phyloP scores from a whole-genome alignment of 2,329 filamentous ascomycete genomes.

The Nemania serpens region DNA sequence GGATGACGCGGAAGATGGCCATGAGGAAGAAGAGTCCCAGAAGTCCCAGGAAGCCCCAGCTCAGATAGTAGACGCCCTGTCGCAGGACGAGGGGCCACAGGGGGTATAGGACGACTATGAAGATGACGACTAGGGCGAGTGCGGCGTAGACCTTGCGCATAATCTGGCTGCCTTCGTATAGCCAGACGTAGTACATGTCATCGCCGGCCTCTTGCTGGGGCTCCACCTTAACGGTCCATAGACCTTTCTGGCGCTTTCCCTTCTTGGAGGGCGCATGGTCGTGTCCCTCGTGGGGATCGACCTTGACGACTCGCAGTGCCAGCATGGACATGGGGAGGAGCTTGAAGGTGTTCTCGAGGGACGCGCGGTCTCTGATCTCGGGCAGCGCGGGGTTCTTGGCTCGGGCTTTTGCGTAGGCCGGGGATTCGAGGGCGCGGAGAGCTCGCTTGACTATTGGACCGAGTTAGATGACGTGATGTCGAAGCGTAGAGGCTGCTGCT shows the following conservation, averaged over 20 bases:
- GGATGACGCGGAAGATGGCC: constrained; percentile 93
- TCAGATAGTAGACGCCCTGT: constrained; percentile 95
- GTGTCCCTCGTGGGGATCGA: constrained; percentile 77
- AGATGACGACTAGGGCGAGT: constrained; percentile 80
- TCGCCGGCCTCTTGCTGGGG: constrained; percentile 89
- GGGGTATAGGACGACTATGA: constrained; percentile 91
- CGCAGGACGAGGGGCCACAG: constrained; percentile 92
- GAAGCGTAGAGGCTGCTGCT: constrained; percentile 23
- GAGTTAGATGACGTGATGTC: constrained; percentile 13
- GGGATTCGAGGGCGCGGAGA: constrained; percentile 84
- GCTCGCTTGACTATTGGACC: constrained; percentile 81
- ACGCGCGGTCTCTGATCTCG: constrained; percentile 82
- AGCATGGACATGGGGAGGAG: constrained; percentile 92
- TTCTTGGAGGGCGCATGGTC: constrained; percentile 68
- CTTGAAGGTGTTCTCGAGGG: constrained; percentile 93
- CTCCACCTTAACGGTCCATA: constrained; percentile 95
- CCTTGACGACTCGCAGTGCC: constrained; percentile 84
- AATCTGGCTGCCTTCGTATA: constrained; percentile 92
- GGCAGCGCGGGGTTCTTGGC: constrained; percentile 90
- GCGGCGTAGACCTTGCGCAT: constrained; percentile 91
- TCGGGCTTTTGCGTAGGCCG: constrained; percentile 85
- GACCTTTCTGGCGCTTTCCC: constrained; percentile 88
- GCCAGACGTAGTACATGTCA: constrained; percentile 94
- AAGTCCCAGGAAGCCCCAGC: constrained; percentile 88
- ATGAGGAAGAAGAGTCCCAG: constrained; percentile 95